Evolutionary conservation across 1,284 basidiomycete genomes (phyloP), one percentile per base, ranked within the genome.

Genomic region (Laetiporus sulphureus): DNA sequence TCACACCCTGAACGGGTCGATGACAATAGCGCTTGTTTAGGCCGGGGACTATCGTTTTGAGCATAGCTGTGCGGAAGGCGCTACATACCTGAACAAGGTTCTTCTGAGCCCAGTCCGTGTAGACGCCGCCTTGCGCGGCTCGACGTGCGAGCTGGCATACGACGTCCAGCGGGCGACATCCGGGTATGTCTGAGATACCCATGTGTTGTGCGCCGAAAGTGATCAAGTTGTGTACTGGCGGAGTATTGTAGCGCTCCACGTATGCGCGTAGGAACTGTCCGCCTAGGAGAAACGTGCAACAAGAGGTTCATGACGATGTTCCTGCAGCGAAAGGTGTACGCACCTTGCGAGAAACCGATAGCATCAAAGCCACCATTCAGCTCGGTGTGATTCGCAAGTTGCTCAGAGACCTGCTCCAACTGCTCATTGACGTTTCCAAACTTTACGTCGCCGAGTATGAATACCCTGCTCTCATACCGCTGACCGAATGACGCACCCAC

Each of bases 221-320:
- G 48, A 99, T 80, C 49, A 99, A 78, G 59, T 94, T 95, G 55
- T 81, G 67, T 8, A 93, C 64, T 0, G 79, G 79, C 0, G 89
- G 90, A 11, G 68, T 65, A 57, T 91, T 90, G 63, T 87, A 91
- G 36, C 81, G 72, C 59, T 98, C 89, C 13, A 90, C 80, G 51
- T 94, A 93, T 23, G 84, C 92, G 11, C 95, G 78, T 31, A 98
- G 72, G 62, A 97, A 94, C 53, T 96, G 90, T 1, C 95, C 94
- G 25, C 79, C 67, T 69, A 46, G 16, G 20, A 47, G 20, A 22
- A 29, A 18, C 21, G 13, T 3, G 22, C 22, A 12, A 18, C 15
- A 7, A 38, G 13, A 5, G n/a, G n/a, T n/a, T n/a, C n/a, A n/a
- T 38, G 20, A 23, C 27, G 25, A 22, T 25, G 31, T 23, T 25